Percentiles rank a stretch among this genome's conserved stretches.
Conservation (phyloP, 2,329 filamentous ascomycete genomes). For the Ophiostoma montium region DNA sequence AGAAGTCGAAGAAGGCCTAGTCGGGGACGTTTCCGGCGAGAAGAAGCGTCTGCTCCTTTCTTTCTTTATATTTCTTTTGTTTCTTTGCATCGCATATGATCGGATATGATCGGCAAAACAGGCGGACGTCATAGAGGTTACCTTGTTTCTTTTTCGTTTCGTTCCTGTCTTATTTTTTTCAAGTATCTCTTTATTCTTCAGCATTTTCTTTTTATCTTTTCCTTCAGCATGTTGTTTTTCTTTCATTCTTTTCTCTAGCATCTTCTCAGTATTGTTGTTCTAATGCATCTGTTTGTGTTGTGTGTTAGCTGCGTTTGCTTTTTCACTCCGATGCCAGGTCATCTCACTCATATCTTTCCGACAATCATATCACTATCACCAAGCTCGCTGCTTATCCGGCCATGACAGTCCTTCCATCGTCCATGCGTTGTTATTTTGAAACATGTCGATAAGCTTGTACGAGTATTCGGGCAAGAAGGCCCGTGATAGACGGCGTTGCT, state of each 20-base stretch:
- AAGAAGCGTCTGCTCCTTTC: not conserved
- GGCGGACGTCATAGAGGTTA: not conserved
- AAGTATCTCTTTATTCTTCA: not conserved
- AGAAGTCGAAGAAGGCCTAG: conserved; percentile 8
- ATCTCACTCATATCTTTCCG: too few species aligned
- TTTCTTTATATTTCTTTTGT: not conserved
- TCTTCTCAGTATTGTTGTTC: not conserved
- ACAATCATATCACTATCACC: too few species aligned
- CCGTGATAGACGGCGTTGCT: too few species aligned
- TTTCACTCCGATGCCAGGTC: too few species aligned
- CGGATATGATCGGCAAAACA: not conserved
- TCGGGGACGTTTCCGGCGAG: not conserved
- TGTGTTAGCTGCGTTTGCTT: not conserved
- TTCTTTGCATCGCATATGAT: not conserved
- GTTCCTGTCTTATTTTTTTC: not conserved
- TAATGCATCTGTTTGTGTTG: not conserved
- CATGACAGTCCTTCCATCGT: too few species aligned
- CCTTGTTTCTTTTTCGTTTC: not conserved
- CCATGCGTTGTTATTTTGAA: too few species aligned
- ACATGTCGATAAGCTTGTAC: too few species aligned
- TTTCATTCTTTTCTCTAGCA: not conserved
- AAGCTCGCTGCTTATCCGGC: too few species aligned
- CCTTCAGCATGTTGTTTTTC: not conserved
- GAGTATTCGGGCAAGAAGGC: too few species aligned
- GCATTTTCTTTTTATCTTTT: not conserved